Evolutionary conservation across 73 alveolate genomes (phyloP), one percentile per base, ranked within the genome.

Genomic region (Tetrahymena malaccensis): DNA sequence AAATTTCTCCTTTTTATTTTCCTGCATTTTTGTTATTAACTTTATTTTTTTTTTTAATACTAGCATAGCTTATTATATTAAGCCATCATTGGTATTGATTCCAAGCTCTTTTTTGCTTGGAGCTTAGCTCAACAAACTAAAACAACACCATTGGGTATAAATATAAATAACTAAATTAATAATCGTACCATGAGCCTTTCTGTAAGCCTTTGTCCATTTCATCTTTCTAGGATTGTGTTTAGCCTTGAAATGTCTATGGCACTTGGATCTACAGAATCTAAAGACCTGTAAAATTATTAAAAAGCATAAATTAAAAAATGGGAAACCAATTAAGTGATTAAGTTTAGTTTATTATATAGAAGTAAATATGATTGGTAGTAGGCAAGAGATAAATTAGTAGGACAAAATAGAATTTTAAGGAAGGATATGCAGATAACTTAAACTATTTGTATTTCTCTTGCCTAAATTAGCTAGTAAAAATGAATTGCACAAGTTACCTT

Each of bases 121-220:
- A 50, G 27, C 83, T 15, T 1, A 50, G 83, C 83, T 50, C 27
- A 50, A 50, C 22, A 21, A 50, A 50, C 83, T 50, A 70, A 11
- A 27, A 27, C 25, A 70, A 27, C 4, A 6, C 43, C 0, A 27
- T 70, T 27, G 37, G 0, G 43, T 25, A 70, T n/a, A 15, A 70
- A 70, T 11, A 10, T 70, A 27, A 70, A 27, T 11, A n/a, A n/a
- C n/a, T n/a, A 27, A 70, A 70, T 70, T n/a, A n/a, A 7, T 70
- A 70, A 10, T 25, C 37, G 21, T 25, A 70, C 89, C 89, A 31
- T 70, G 89, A 31, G 99, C 98, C 83, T 98, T 98, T 96, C 99
- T 97, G 94, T 96, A 98, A 35, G 99, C 99, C 98, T 99, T 99
- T 93, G 99, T 99, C 99, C 99, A 99, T 96, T 98, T 97, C 85